phyloP scores from a whole-genome alignment of 164 flowering plant genomes.

The Euptelea pleiosperma region DNA sequence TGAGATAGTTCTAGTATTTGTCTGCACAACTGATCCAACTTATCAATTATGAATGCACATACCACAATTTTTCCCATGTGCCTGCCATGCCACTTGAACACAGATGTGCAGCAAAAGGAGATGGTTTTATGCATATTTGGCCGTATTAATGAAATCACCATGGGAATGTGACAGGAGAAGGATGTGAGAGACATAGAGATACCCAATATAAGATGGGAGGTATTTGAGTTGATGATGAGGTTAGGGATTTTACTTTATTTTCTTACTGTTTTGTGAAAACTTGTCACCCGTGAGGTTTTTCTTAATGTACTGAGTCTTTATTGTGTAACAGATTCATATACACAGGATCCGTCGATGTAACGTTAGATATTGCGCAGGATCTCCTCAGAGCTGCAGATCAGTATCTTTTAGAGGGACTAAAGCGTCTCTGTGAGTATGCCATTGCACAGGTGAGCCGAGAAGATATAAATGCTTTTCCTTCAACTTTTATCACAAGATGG shows the following conservation, averaged over 20 bases:
- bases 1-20: too few relatives aligned
- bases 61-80: background rate
- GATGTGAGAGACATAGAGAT: constrained; percentile 96
- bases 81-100: too few relatives aligned
- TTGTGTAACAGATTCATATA: constrained; percentile 55
- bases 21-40: background rate
- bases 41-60: background rate
- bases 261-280: background rate
- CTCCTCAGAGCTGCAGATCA: constrained; percentile 75
- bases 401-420: constrained; percentile 70
- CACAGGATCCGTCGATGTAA: constrained; percentile 62
- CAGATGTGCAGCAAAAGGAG: background rate
- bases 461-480: background rate
- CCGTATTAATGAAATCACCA: background rate
- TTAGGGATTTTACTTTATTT: constrained; percentile 15
- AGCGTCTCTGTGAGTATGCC: constrained; percentile 61
- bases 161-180: constrained; percentile 59
- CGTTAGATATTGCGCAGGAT: constrained; percentile 61
- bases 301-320: background rate
- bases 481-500: background rate
- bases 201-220: constrained; percentile 88
- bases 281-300: background rate
- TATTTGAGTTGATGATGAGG: constrained; percentile 84
- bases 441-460: constrained; percentile 53
- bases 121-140: background rate